Percentiles rank a stretch among this genome's conserved stretches.
Evolutionary conservation across 306 rosid species (phyloP).

Genomic region (Quercus robur): DNA sequence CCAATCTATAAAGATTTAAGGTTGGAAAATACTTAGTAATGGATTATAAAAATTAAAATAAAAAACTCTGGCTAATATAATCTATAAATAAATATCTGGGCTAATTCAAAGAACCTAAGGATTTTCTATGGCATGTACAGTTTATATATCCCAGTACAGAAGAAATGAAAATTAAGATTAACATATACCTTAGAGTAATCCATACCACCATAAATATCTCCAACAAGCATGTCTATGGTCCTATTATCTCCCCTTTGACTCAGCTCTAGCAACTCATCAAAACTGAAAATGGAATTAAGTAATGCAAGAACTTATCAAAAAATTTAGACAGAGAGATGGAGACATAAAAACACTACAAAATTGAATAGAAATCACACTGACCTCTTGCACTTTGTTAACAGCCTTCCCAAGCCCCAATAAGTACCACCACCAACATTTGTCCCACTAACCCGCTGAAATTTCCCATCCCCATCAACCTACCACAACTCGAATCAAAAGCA

Average conservation of each 20-base stretch:
- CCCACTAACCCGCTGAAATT: conserved; percentile 93
- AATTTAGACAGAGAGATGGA: conserved; percentile 15
- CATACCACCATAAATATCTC: conserved; percentile 98
- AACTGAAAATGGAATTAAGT: conserved; percentile 52
- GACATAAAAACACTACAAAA: conserved; percentile 5
- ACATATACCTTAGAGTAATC: conserved; percentile 83
- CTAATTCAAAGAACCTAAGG: not conserved
- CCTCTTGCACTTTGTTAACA: conserved; percentile 97
- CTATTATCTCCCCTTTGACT: conserved; percentile 96
- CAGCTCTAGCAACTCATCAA: conserved; percentile 96
- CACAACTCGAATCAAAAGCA: conserved; percentile 17
- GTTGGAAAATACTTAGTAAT: conserved; percentile 25
- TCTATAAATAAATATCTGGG: not conserved
- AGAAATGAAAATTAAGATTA: conserved; percentile 15
- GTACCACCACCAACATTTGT: conserved; percentile 99
- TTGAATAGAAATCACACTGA: conserved; percentile 19
- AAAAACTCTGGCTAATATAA: conserved; percentile 4
- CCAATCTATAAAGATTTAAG: conserved; percentile 64
- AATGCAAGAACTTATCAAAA: conserved; percentile 20
- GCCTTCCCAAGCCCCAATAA: conserved; percentile 96
- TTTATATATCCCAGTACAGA: not conserved
- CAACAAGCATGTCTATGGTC: conserved; percentile 95
- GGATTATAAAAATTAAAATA: conserved; percentile 12
- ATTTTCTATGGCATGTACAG: not conserved
- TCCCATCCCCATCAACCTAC: conserved; percentile 98